Base-by-base conservation (phyloP, 768 basidiomycete genomes). In the Tricholoma sp. region DNA sequence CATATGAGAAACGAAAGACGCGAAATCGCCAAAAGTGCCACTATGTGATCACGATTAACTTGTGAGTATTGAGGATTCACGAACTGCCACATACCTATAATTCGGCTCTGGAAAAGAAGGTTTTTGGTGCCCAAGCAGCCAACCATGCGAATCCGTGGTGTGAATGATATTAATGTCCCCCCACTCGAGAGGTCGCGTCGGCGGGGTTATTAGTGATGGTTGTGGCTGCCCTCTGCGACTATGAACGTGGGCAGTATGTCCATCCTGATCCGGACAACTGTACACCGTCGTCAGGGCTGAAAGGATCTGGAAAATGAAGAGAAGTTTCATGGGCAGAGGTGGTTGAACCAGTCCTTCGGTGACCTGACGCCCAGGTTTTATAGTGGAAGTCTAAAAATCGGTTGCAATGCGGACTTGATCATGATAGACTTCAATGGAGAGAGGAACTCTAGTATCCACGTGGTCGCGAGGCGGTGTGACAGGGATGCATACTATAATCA, bases 161-260 rank as follows among this genome's bases (percentile, higher is more conserved):
- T 87, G 84, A 47, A 94, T 78, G 63, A 94, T 80, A 66, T 95
- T 95, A 66, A 95, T 78, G 64, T 94, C 91, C n/a, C 87, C 84
- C 94, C 93, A 94, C 52, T 82, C 80, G 12, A 96, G 77, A 20
- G 82, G 80, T 17, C 85, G 75, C 54, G 80, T 79, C 4, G 92
- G 92, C 15, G 76, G 76, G 0, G 82, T 72, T 32, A 85, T 68
- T 12, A 72, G 71, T 12, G 70, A 60, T 47, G 75, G 68, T 3
- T n/a, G 47, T 0, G 80, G 76, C 51, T 71, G 68, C 51, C 74
- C 72, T 53, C 78, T 55, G 54, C 70, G 68, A 20, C 49, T 60
- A 55, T 74, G 73, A 28, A 55, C 65, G 54, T 72, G 68, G 6
- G 59, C 67, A 28, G 64, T 50, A 39, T 58, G 52, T 20, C 29